Base-by-base conservation (phyloP, 495 filamentous ascomycete species). In the Delitschia confertaspora region DNA sequence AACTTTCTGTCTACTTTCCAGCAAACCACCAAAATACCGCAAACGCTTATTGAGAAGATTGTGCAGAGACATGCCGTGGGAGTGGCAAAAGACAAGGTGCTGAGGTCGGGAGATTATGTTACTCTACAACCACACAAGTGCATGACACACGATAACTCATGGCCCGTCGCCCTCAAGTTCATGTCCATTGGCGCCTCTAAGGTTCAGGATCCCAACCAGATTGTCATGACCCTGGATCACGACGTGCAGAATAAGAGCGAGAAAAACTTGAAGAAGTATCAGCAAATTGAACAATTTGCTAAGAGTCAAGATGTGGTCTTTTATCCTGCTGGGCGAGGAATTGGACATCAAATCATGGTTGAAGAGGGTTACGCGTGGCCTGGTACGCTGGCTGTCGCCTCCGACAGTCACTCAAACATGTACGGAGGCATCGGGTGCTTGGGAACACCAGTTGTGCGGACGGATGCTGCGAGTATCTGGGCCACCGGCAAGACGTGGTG, bases 101-200 rank as follows among this genome's bases (percentile, higher is more conserved):
- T 88, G 44, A 69, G 68, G 45, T 67, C 75, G 6, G 86, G 87
- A 45, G 87, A 93, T 70, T 93, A 88, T 70, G 77, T 95, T 34
- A 85, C 77, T 0, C 71, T 95, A 21, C 64, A 72, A 13, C 85
- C 85, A 4, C 71, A 83, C 45, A 69, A 71, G 18, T 83, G 82
- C 67, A 91, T 95, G 79, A 88, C 86, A 0, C 89, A 98, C 64
- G 91, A 98, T 62, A 95, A 98, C 65, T 79, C 79, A 0, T 93
- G 80, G 81, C 85, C 88, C 1, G 80, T 93, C 0, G 80, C 82
- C 0, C 57, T 73, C 33, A 95, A 98, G 64, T 93, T 88, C 68
- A 82, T 85, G 76, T 79, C 76, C 0, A 89, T 93, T 34, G 88
- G 87, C n/a, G 87, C 86, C 1, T 69, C 80, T 16, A 72, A 77